phyloP scores from a whole-genome alignment of 176 grass and related monocot genomes.

The Aegilops bicornis region DNA sequence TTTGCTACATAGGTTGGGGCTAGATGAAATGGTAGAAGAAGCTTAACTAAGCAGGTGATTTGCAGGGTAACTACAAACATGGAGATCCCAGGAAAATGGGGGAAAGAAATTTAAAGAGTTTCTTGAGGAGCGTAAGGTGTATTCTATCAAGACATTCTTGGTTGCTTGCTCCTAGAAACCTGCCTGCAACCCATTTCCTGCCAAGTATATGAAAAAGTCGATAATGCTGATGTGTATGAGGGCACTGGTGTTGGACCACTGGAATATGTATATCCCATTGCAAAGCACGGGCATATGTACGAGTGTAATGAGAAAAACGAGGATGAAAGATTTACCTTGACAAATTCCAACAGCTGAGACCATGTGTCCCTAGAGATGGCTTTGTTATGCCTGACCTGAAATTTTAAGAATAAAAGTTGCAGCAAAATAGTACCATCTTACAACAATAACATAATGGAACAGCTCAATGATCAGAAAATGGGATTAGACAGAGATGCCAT shows the following conservation, averaged over 20 bases:
- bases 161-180: not conserved
- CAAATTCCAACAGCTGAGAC: conserved; percentile 98
- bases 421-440: conserved; percentile 6
- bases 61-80: too few relatives aligned
- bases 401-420: conserved; percentile 9
- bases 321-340: conserved; percentile 59
- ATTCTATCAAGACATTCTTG: not conserved
- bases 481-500: not conserved
- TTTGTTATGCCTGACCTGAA: conserved; percentile 95
- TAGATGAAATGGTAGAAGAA: not conserved
- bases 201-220: not conserved
- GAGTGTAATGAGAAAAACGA: not conserved
- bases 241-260: not conserved
- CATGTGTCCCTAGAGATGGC: conserved; percentile 98
- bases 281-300: not conserved
- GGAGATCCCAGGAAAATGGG: too few relatives aligned
- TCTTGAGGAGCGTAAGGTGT: not conserved
- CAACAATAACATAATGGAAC: not conserved
- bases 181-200: not conserved
- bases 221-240: not conserved
- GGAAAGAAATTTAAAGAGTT: not conserved
- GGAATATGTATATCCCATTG: not conserved
- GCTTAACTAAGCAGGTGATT: too few relatives aligned
- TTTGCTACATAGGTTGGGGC: not conserved
- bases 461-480: conserved; percentile 10